Evolutionary conservation across 495 filamentous ascomycete genomes (phyloP).

Genomic region (Amphirosellinia nigrospora): DNA sequence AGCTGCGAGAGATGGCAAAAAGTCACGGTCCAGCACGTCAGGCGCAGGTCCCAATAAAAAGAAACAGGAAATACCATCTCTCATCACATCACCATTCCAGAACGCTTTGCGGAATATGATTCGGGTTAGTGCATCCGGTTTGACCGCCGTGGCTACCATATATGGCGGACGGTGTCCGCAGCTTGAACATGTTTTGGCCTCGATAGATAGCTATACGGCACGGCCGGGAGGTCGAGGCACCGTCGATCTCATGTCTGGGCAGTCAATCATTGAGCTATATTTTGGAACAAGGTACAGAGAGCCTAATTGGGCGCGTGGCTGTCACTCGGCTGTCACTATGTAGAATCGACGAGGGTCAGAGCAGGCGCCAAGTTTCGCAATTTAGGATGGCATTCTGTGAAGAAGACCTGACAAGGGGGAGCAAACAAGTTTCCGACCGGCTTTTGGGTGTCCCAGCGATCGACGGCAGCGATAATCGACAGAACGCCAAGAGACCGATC

Average conservation of each 20-base stretch:
- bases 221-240: conserved; percentile 17
- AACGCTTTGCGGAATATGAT: neutral
- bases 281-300: neutral
- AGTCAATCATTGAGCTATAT: conserved; percentile 10
- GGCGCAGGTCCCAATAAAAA: conserved; percentile 3
- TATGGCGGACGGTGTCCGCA: conserved; percentile 35
- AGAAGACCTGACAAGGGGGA: neutral
- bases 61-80: conserved; percentile 4
- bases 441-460: conserved; percentile 16
- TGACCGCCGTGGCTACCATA: conserved; percentile 33
- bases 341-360: neutral
- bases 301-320: neutral
- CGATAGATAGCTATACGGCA: neutral
- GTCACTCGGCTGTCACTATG: neutral
- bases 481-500: conserved; percentile 22
- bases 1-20: neutral
- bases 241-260: conserved; percentile 26
- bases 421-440: conserved; percentile 19
- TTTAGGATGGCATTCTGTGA: conserved; percentile 24
- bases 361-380: conserved; percentile 36
- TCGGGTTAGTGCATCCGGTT: conserved; percentile 15
- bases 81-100: conserved; percentile 14
- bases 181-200: neutral
- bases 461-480: conserved; percentile 23
- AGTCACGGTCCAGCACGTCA: neutral